These are phyloP conservation scores for Westerdykella sp. DNA, from an alignment of 2,329 filamentous ascomycete species.

Conservation along the genomic window DNA sequence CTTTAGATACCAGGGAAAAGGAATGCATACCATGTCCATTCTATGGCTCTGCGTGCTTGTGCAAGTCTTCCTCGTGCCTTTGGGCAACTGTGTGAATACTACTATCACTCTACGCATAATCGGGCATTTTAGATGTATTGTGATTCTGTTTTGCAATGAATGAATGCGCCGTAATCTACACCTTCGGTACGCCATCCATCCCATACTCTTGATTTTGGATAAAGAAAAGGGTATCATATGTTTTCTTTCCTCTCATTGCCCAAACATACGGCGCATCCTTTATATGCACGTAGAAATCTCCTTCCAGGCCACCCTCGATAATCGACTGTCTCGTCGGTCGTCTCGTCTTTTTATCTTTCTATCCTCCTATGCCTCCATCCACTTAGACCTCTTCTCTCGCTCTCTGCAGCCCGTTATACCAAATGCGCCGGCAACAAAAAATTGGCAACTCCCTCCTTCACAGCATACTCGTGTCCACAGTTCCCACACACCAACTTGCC, in stretches of 20 bases:
- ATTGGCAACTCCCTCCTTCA: constrained; percentile 95
- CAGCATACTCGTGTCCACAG: constrained; percentile 88
- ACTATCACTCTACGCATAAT: too few relatives aligned
- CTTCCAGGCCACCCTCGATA: not conserved
- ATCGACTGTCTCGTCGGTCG: not conserved
- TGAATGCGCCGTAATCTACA: too few relatives aligned
- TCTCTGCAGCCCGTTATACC: constrained; percentile 46
- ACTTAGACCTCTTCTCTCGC: not conserved
- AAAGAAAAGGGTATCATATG: not conserved
- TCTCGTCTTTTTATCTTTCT: constrained; percentile 1
- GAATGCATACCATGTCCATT: not conserved
- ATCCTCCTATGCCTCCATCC: not conserved
- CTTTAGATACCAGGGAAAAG: constrained; percentile 1
- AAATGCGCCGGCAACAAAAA: constrained; percentile 91
- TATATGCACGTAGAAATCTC: not conserved
- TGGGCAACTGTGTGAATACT: too few relatives aligned
- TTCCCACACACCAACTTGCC: constrained; percentile 85
- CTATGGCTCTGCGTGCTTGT: too few relatives aligned
- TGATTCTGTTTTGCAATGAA: too few relatives aligned
- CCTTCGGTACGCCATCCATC: too few relatives aligned
- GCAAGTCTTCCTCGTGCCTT: too few relatives aligned
- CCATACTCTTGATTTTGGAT: not conserved
- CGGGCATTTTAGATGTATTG: too few relatives aligned
- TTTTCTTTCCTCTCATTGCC: not conserved
- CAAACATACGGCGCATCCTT: not conserved